Conservation (phyloP, 257 asterid genomes). For the Gynochthodes officinalis region DNA sequence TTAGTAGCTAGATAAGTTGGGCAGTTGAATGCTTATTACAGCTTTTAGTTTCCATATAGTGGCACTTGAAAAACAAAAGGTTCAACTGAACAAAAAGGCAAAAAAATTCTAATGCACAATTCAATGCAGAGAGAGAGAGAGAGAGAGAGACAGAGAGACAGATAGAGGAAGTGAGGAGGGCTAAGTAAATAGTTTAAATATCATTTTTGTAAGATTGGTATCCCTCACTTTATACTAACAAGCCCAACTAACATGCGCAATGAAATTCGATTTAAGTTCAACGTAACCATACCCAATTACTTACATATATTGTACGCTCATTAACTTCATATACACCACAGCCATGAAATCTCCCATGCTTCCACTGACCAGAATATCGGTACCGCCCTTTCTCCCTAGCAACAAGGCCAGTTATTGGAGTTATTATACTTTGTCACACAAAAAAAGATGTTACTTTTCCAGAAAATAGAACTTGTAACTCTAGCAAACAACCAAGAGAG, state of each 20-base stretch:
- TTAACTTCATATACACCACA: conserved; percentile 95
- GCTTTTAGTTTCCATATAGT: not conserved
- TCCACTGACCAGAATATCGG: conserved; percentile 96
- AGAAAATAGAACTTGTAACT: not conserved
- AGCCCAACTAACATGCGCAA: not conserved
- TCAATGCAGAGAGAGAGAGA: no score
- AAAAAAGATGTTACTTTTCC: not conserved
- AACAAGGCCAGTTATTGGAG: conserved; percentile 13
- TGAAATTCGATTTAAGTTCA: not conserved
- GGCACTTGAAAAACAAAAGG: not conserved
- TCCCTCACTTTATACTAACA: no score
- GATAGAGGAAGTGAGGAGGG: no score
- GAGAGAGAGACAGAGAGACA: no score
- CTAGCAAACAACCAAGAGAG: not conserved
- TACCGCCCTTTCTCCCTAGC: conserved; percentile 94
- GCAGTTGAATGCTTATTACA: not conserved
- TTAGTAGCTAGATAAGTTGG: not conserved
- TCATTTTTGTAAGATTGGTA: no score
- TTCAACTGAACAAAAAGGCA: not conserved
- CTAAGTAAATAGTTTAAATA: no score
- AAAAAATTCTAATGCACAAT: not conserved
- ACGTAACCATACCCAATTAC: conserved; percentile 16
- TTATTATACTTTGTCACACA: not conserved
- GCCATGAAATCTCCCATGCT: conserved; percentile 98
- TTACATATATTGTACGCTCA: conserved; percentile 69